Evolutionary conservation across 495 filamentous ascomycete genomes (phyloP).

Genomic region (Patellaria atrata): DNA sequence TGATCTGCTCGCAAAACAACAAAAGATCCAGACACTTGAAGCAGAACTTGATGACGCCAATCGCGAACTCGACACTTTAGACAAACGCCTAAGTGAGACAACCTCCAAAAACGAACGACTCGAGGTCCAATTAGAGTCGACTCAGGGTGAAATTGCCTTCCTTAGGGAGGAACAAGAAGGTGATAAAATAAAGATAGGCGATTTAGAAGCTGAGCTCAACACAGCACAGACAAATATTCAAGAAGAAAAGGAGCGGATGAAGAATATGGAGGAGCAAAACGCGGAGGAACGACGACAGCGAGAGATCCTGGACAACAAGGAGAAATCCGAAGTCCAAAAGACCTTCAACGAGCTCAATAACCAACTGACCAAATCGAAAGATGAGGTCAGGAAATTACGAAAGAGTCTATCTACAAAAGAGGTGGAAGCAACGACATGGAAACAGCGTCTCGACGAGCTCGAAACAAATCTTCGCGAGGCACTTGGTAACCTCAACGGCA

Average conservation of each 20-base stretch:
- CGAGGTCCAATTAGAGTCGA: conserved; percentile 80
- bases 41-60: conserved; percentile 27
- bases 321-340: conserved; percentile 75
- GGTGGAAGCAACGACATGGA: conserved; percentile 77
- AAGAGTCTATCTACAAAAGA: conserved; percentile 71
- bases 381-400: conserved; percentile 67
- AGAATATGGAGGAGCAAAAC: conserved; percentile 64
- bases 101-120: conserved; percentile 75
- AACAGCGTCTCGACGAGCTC: conserved; percentile 73
- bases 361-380: conserved; percentile 66
- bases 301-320: conserved; percentile 68
- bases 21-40: conserved; percentile 26
- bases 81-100: conserved; percentile 49
- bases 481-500: conserved; percentile 71
- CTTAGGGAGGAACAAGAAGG: conserved; percentile 91
- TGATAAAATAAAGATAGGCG: conserved; percentile 95
- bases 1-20: conserved; percentile 37
- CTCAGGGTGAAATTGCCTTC: conserved; percentile 87
- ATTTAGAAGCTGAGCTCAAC: conserved; percentile 69
- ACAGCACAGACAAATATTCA: conserved; percentile 53
- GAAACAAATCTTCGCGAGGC: conserved; percentile 78
- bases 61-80: conserved; percentile 35
- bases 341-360: conserved; percentile 75
- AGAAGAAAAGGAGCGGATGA: conserved; percentile 66
- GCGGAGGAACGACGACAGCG: conserved; percentile 70